Percentiles rank a stretch among this genome's conserved stretches.
Conservation (phyloP, 1,284 basidiomycete species). For the Sanghuangporus weigelae region DNA sequence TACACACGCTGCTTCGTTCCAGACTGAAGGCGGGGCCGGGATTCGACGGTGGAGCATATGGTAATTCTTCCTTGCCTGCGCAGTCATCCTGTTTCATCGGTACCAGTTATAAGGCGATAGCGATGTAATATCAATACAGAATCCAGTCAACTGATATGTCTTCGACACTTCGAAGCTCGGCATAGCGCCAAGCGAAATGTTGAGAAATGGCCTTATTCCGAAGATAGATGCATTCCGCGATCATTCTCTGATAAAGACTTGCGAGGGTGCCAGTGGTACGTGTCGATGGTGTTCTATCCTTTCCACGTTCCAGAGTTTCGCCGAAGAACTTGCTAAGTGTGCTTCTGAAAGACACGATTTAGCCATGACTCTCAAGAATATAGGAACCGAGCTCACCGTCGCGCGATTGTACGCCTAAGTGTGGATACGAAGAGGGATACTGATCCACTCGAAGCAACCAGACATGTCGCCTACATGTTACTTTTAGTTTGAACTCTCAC, state of each 20-base stretch:
- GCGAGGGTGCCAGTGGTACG: conserved; percentile 3
- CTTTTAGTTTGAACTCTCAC: neutral
- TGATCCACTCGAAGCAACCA: neutral
- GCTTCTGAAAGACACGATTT: conserved; percentile 1
- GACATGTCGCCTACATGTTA: neutral
- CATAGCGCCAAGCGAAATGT: neutral
- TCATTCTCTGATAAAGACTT: neutral
- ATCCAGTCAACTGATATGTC: neutral
- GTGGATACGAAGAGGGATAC: neutral
- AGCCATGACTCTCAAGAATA: neutral
- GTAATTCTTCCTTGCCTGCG: neutral
- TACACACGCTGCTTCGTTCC: neutral
- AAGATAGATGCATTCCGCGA: neutral
- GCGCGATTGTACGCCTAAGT: neutral
- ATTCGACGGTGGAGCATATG: neutral
- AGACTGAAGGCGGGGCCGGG: neutral
- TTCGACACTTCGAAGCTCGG: neutral
- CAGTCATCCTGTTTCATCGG: neutral
- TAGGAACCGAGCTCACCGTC: neutral
- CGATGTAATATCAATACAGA: neutral
- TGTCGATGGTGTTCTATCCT: neutral
- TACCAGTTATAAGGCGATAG: neutral
- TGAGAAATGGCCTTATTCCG: neutral
- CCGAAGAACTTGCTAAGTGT: conserved; percentile 6
- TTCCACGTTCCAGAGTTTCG: conserved; percentile 9